Evolutionary conservation across 768 basidiomycete genomes (phyloP), one percentile per base, ranked within the genome.

Genomic region (Harrya chromipes): DNA sequence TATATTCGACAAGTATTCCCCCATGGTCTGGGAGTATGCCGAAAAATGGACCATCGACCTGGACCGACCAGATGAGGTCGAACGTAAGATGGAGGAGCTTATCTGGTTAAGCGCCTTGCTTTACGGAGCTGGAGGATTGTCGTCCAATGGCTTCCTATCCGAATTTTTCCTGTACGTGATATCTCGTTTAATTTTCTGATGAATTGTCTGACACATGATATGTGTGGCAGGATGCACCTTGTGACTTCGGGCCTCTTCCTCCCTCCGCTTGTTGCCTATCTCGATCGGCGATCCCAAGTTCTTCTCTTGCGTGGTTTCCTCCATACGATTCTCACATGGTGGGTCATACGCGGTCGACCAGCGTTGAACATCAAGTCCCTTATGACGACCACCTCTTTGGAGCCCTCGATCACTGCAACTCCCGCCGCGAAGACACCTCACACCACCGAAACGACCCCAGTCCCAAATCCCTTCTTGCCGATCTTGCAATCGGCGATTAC

Each of bases 61-160:
- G 36, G 49, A 53, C 33, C 52, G 69, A 46, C 55, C 72, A 34
- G 56, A 67, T 27, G 70, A 74, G 53, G 55, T 82, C 6, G 71
- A 74, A n/a, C 63, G 70, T 16, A 87, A 85, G 63, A 71, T 83
- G 21, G 82, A 83, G 54, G 85, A 90, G 56, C 54, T 90, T 4
- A 59, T 70, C 6, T 89, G 84, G 81, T 65, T 76, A 16, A 74
- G 71, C 38, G 68, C 69, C 0, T 48, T 85, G n/a, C 55, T 83
- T 19, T 89, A 82, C 52, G 81, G 74, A 2, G 68, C 81, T 17
- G 77, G 74, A 6, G 84, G 80, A 4, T 80, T 74, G 71, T 66
- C 81, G 61, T 71, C 74, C 21, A 77, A 75, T 1, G 80, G 86
- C 47, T 52, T 55, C 37, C 39, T 13, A 34, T 34, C 56, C 1